Evolutionary conservation across 2,329 filamentous ascomycete species (phyloP).

Genomic region (Canariomyces notabilis): DNA sequence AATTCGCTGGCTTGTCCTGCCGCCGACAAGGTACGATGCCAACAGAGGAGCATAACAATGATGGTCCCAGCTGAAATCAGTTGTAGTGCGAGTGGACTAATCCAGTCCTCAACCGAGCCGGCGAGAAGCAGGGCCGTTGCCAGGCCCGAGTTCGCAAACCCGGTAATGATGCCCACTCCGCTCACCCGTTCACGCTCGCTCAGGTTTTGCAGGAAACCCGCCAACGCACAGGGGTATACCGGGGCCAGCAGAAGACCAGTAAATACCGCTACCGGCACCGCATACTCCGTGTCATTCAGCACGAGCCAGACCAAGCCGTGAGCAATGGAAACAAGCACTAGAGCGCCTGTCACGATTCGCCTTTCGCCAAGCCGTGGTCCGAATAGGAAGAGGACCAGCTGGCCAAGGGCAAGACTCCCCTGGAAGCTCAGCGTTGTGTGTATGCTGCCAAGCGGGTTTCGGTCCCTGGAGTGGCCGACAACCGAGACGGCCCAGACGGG

Average conservation of each 20-base stretch:
- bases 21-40: no score
- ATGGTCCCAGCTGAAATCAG: no score
- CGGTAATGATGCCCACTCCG: constrained; percentile 62
- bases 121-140: constrained; percentile 63
- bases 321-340: constrained; percentile 55
- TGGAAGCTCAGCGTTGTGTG: no score
- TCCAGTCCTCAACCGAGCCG: constrained; percentile 56
- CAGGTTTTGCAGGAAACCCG: constrained; percentile 58
- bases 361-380: constrained; percentile 67
- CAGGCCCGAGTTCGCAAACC: constrained; percentile 64
- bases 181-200: constrained; percentile 55
- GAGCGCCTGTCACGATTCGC: constrained; percentile 54
- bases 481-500: constrained; percentile 86
- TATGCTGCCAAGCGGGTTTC: constrained; percentile 50
- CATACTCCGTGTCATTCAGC: constrained; percentile 67
- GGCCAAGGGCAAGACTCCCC: constrained; percentile 70
- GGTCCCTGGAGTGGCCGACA: constrained; percentile 55
- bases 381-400: constrained; percentile 64
- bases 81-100: constrained; percentile 55
- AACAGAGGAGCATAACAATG: no score
- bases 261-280: constrained; percentile 57
- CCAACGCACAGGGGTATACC: constrained; percentile 68
- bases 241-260: constrained; percentile 73
- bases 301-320: constrained; percentile 75
- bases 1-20: no score